Evolutionary conservation across 352 stramenopile genomes (phyloP).

Genomic region (Blastocystis hominis): DNA sequence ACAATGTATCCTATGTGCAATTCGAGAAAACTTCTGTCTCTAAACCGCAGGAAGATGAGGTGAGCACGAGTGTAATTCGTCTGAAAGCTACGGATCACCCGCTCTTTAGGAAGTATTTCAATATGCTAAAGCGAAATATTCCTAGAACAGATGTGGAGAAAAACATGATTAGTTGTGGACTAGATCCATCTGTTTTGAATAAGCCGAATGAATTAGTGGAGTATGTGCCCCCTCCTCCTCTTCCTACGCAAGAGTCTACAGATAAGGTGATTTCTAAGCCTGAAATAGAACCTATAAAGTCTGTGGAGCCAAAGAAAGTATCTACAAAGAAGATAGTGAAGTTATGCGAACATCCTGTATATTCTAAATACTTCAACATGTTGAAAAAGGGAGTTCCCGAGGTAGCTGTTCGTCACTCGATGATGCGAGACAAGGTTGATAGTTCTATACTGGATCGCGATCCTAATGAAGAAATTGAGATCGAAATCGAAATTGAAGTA

Average conservation of each 20-base stretch:
- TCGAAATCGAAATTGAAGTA: not conserved
- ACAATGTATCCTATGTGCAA: not conserved
- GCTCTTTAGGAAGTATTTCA: constrained; percentile 31
- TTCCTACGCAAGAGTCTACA: not conserved
- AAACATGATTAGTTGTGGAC: constrained; percentile 7
- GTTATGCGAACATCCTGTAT: constrained; percentile 23
- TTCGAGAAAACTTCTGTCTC: not conserved
- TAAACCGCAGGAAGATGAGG: not conserved
- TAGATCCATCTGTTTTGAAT: constrained; percentile 23
- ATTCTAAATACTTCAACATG: constrained; percentile 45
- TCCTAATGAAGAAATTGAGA: not conserved
- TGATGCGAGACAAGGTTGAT: constrained; percentile 29
- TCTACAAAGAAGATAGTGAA: not conserved
- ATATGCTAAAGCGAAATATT: constrained; percentile 42
- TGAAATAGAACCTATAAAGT: not conserved
- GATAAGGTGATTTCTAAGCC: not conserved
- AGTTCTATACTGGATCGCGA: not conserved
- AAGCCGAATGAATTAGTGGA: not conserved
- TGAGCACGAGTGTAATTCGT: not conserved
- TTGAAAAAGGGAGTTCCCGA: constrained; percentile 37
- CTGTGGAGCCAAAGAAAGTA: not conserved
- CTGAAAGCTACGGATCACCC: not conserved
- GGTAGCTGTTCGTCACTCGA: constrained; percentile 2
- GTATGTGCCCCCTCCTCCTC: not conserved
- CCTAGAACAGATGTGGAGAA: not conserved